Percentiles rank a stretch among this genome's conserved stretches.
Evolutionary conservation across 192 early-diverging fungal species (phyloP).

Genomic region (Rhizophagus sp.): DNA sequence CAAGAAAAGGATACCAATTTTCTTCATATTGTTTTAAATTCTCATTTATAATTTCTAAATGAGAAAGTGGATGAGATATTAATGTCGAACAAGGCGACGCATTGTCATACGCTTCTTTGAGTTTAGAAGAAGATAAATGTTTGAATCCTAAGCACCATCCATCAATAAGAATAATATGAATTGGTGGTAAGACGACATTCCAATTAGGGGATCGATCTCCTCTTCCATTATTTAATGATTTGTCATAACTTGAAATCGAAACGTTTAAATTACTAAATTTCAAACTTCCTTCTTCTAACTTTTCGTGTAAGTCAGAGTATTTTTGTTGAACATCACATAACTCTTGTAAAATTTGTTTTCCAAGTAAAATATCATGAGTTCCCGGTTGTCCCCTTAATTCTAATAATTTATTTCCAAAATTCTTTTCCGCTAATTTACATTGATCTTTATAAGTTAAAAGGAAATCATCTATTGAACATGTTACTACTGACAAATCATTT

Average conservation of each 20-base stretch:
- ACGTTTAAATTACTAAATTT: not conserved
- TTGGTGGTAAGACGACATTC: conserved; percentile 49
- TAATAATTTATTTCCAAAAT: conserved; percentile 70
- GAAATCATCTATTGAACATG: conserved; percentile 84
- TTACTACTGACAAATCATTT: conserved; percentile 54
- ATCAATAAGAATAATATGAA: conserved; percentile 88
- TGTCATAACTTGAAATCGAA: conserved; percentile 79
- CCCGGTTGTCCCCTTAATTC: conserved; percentile 86
- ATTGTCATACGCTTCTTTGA: conserved; percentile 34
- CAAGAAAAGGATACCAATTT: conserved; percentile 65
- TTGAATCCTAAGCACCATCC: conserved; percentile 94
- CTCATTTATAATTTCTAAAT: conserved; percentile 49
- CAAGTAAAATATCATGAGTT: conserved; percentile 82
- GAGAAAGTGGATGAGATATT: conserved; percentile 41
- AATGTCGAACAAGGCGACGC: conserved; percentile 27
- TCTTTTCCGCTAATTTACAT: conserved; percentile 36
- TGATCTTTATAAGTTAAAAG: conserved; percentile 78
- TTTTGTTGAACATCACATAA: conserved; percentile 40
- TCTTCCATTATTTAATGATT: conserved; percentile 68
- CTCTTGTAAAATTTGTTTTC: conserved; percentile 47
- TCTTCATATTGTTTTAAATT: conserved; percentile 57
- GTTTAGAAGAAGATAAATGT: conserved; percentile 39
- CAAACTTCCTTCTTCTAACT: not conserved
- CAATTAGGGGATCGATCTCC: conserved; percentile 75
- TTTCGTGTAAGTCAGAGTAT: not conserved